Conservation (phyloP, 768 basidiomycete genomes). For the Tylopilus sp. region DNA sequence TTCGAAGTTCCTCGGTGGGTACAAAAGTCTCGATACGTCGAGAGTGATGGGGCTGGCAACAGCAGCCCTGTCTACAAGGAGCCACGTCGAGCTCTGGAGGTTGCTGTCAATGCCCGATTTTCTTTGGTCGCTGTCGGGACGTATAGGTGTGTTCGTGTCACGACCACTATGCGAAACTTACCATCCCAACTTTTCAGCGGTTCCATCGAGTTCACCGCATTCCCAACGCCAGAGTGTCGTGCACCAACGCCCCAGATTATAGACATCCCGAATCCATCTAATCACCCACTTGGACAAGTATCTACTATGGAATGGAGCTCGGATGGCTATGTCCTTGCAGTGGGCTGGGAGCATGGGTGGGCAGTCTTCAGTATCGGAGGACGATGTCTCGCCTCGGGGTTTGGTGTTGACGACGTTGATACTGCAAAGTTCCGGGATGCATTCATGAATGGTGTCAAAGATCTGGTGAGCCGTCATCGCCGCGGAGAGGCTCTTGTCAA, state of each 20-base stretch:
- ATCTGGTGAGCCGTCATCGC: slow-evolving; percentile 50
- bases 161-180: neutral
- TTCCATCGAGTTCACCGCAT: slow-evolving; percentile 59
- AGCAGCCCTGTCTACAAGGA: slow-evolving; percentile 49
- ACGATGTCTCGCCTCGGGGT: slow-evolving; percentile 75
- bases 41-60: slow-evolving; percentile 40
- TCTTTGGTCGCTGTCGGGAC: slow-evolving; percentile 82
- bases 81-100: slow-evolving; percentile 58
- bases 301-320: slow-evolving; percentile 85
- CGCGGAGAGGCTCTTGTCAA: neutral
- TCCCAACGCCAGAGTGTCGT: slow-evolving; percentile 61
- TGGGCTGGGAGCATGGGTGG: slow-evolving; percentile 90
- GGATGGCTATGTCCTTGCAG: slow-evolving; percentile 92
- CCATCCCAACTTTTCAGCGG: slow-evolving; percentile 42
- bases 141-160: slow-evolving; percentile 42
- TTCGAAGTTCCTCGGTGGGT: slow-evolving; percentile 75
- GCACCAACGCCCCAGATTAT: slow-evolving; percentile 59
- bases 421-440: slow-evolving; percentile 66
- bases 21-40: slow-evolving; percentile 64
- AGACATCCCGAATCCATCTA: slow-evolving; percentile 59
- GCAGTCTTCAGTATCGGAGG: slow-evolving; percentile 88
- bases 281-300: slow-evolving; percentile 57
- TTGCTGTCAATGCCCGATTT: slow-evolving; percentile 76
- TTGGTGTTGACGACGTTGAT: slow-evolving; percentile 65
- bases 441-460: slow-evolving; percentile 79